Percentiles rank a stretch among this genome's conserved stretches.
These are phyloP conservation scores for Aspergillus sp. DNA, from an alignment of 2,329 filamentous ascomycete genomes.

Conservation along the genomic window DNA sequence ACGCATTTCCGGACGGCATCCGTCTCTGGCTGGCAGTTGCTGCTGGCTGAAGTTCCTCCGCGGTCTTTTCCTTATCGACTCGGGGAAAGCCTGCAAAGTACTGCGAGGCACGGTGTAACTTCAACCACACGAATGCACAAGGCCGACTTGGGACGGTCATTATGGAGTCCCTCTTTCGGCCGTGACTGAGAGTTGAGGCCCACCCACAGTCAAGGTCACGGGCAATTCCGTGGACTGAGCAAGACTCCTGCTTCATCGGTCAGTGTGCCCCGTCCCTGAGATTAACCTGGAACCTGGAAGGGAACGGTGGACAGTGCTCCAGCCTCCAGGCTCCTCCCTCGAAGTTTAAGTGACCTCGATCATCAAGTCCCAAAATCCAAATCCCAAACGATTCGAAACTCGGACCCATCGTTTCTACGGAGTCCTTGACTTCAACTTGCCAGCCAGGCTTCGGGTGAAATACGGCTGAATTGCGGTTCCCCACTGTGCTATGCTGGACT, in stretches of 20 bases:
- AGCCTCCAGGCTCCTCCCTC: too few species aligned
- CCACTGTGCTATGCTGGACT: neutral
- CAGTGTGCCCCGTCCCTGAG: too few species aligned
- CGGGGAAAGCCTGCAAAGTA: too few species aligned
- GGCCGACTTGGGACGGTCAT: slow-evolving; percentile 7
- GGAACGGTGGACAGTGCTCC: neutral
- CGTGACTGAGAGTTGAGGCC: neutral
- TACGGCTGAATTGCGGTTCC: neutral
- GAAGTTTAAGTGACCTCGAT: too few species aligned
- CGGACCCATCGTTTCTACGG: neutral
- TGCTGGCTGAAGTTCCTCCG: neutral
- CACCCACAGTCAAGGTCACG: neutral
- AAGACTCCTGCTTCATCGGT: neutral
- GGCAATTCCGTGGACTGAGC: neutral
- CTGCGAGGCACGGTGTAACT: neutral
- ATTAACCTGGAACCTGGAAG: neutral
- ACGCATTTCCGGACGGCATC: neutral
- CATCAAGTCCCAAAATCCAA: too few species aligned
- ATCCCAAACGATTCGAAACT: neutral
- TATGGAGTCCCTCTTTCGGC: neutral
- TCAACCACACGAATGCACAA: neutral
- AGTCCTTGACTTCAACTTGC: too few species aligned
- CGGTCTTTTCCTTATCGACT: neutral
- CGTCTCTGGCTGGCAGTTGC: too few species aligned
- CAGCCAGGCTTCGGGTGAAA: neutral